A percentile compares a stretch with the other conserved stretches of the same genome.
Conservation (phyloP, 345 rosid genomes). For the Nasturtium officinale region DNA sequence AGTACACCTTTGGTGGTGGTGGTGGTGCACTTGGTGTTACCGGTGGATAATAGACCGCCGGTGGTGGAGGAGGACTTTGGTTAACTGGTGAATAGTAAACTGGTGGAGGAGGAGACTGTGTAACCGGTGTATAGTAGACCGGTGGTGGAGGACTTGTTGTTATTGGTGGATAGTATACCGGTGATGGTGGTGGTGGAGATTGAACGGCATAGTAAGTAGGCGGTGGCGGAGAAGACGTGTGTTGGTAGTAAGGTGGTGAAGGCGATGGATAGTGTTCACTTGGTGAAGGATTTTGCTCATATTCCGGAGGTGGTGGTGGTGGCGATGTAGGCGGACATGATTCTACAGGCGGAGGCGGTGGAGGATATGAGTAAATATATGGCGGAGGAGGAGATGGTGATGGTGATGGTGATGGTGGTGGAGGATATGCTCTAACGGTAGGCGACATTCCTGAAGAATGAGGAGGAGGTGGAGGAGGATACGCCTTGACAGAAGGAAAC, state of each 20-base stretch:
- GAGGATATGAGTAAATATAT: slow-evolving; percentile 13
- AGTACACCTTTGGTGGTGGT: slow-evolving; percentile 12
- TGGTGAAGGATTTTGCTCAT: slow-evolving; percentile 32
- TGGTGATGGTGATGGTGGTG: slow-evolving; percentile 25
- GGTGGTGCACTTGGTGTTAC: slow-evolving; percentile 13
- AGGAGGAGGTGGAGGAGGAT: slow-evolving; percentile 2
- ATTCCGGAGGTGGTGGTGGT: slow-evolving; percentile 32
- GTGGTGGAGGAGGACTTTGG: slow-evolving; percentile 18
- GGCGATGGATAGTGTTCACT: slow-evolving; percentile 34
- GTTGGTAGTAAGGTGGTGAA: slow-evolving; percentile 38
- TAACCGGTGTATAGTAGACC: not conserved
- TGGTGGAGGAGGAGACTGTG: slow-evolving; percentile 27
- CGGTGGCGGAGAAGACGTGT: slow-evolving; percentile 38
- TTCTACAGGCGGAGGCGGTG: not conserved
- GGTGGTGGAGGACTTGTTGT: slow-evolving; percentile 35
- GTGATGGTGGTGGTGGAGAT: slow-evolving; percentile 45
- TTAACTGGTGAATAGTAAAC: slow-evolving; percentile 2
- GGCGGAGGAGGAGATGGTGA: slow-evolving; percentile 40
- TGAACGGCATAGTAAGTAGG: slow-evolving; percentile 23
- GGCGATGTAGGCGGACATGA: slow-evolving; percentile 29
- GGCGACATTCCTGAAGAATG: slow-evolving; percentile 37
- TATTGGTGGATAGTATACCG: slow-evolving; percentile 17
- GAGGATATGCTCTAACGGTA: slow-evolving; percentile 35
- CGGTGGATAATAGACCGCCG: not conserved
- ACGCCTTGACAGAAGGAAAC: slow-evolving; percentile 30